A percentile compares a stretch with the other conserved stretches of the same genome.
Conservation (phyloP, 2,329 filamentous ascomycete species). For the Cercospora brassicicola region DNA sequence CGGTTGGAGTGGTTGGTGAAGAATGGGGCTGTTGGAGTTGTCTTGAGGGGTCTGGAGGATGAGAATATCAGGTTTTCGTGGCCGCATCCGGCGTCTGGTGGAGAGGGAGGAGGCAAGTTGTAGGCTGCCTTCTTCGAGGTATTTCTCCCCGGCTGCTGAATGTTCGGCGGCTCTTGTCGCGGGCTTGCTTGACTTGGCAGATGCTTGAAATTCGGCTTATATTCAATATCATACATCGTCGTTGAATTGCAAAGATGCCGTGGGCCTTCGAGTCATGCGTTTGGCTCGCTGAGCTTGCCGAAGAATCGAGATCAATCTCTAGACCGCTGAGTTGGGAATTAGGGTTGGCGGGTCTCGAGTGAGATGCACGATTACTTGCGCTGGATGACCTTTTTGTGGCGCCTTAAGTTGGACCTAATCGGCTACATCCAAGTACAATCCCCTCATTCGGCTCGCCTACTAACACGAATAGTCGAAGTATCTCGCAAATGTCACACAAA, state of each 20-base stretch:
- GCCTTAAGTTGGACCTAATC: not conserved
- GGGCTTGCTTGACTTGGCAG: not conserved
- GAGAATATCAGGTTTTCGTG: slow-evolving; percentile 30
- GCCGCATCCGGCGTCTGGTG: slow-evolving; percentile 17
- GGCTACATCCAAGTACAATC: not conserved
- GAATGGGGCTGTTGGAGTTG: slow-evolving; percentile 29
- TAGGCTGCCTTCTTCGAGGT: not conserved
- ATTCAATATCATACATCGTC: not conserved
- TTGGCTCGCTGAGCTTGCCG: not conserved
- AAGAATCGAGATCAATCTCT: not conserved
- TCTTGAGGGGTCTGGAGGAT: slow-evolving; percentile 27
- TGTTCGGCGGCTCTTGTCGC: not conserved
- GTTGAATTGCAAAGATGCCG: not conserved
- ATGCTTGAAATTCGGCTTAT: not conserved
- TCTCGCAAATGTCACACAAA: not conserved
- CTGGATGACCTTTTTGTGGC: not conserved
- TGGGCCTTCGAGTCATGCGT: not conserved
- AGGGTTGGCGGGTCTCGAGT: not conserved
- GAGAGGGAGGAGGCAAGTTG: slow-evolving; percentile 6
- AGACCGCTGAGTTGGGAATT: not conserved
- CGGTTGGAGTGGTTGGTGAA: slow-evolving; percentile 31
- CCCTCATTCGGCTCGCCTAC: not conserved
- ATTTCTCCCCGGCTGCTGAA: not conserved
- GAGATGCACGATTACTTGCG: not conserved
- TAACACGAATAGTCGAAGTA: not conserved